Evolutionary conservation across 495 filamentous ascomycete species (phyloP), one percentile per base, ranked within the genome.

Genomic region (Aspergillus indologenus): DNA sequence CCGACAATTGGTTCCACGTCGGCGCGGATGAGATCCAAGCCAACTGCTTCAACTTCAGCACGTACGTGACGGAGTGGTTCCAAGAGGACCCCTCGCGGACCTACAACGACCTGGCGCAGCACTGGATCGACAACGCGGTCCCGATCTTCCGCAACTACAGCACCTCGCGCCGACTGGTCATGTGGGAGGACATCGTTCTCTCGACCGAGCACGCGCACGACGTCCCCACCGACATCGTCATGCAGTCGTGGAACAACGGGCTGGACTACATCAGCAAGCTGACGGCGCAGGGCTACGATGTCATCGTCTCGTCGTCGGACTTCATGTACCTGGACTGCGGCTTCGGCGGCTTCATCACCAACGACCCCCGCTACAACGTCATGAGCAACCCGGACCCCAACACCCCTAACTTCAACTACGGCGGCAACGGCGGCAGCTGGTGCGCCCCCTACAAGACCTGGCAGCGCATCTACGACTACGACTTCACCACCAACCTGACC

Each of bases 391-490:
- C 79, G 0, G 72, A 74, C 58, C 65, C 67, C 3, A 58, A 64
- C 43, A 66, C 62, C 24, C 71, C 75, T 3, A 82, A 68, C 65
- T 81, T 83, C 72, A 84, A 84, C 72, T 84, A 75, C 58, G 73
- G 71, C 43, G 81, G 77, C 59, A 65, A 64, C 54, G 81, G 81
- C 19, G 81, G 80, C n/a, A 78, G 73, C 57, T 84, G 81, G 81
- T 84, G 81, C 61, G 80, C 75, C 0, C 81, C 81, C 0, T 84
- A 84, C 71, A 84, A 84, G 64, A 81, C 80, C 61, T 84, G 81
- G 81, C 81, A 84, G 61, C 79, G 81, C 18, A 82, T 84, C 68
- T 84, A 84, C 70, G 79, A 82, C 70, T 84, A 77, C 66, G 81
- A 84, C 57, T 84, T 84, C 66, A 79, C 80, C 14, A 54, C 62